These are phyloP conservation scores for Moelleriella libera DNA, from an alignment of 2,329 filamentous ascomycete species.

Conservation along the genomic window DNA sequence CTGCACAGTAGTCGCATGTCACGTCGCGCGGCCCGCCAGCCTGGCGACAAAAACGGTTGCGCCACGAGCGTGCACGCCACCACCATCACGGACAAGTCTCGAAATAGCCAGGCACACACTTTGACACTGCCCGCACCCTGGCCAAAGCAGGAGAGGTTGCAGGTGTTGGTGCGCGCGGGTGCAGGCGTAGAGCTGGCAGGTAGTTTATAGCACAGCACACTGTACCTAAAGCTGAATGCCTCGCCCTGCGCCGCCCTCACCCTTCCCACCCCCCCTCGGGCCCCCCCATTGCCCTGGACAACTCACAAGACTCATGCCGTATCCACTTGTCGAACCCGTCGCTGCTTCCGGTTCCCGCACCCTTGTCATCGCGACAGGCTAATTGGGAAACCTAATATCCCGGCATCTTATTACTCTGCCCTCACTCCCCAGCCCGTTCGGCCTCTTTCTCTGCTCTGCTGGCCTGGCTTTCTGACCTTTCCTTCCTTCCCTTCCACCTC, in stretches of 20 bases:
- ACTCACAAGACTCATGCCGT: not conserved
- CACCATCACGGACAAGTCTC: not conserved
- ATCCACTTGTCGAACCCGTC: not conserved
- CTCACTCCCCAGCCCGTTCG: not conserved
- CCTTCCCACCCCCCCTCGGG: too few species aligned
- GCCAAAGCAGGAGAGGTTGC: not conserved
- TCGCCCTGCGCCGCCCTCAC: too few species aligned
- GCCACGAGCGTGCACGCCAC: not conserved
- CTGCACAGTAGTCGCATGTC: not conserved
- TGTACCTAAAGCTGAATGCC: too few species aligned
- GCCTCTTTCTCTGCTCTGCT: not conserved
- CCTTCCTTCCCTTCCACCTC: not conserved
- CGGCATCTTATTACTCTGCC: not conserved
- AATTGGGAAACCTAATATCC: not conserved
- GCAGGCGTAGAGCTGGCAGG: too few species aligned
- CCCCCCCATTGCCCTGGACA: not conserved
- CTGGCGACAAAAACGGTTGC: not conserved
- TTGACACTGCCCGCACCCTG: not conserved
- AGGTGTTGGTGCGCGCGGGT: not conserved
- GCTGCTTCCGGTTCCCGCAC: not conserved
- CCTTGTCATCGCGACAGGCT: not conserved
- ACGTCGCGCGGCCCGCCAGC: not conserved
- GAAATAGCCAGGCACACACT: not conserved
- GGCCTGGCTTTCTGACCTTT: not conserved
- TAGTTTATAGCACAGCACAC: too few species aligned